Base-by-base conservation (phyloP, 1,284 basidiomycete species). In the Ganoderma lingzhi region DNA sequence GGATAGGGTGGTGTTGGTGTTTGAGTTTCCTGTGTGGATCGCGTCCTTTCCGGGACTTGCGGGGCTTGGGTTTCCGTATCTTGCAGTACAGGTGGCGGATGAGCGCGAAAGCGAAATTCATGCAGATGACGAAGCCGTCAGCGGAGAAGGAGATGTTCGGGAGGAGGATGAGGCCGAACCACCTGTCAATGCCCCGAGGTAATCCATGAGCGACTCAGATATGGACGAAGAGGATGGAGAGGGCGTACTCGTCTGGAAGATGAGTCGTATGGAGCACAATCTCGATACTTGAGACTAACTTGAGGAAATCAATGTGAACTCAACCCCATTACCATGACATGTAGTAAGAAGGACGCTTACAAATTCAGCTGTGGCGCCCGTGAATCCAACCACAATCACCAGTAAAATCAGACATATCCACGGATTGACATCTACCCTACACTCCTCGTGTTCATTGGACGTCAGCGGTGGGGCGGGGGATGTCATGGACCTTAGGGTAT, bases 311-410 rank as follows among this genome's bases (percentile, higher is more conserved):
- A n/a, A n/a, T 32, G 9, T 42, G 6, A 53, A 12, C 30, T 41
- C 6, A 39, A 32, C 12, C 23, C 17, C 12, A 23, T 14, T 2
- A 0, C 37, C 15, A 15, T 39, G 23, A 19, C 12, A 44, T 3
- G 37, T 23, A 3, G 5, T n/a, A 28, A 5, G 14, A 32, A 10
- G 3, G 2, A 45, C 19, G 81, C 84, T 74, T 73, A 91, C 90
- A 82, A 86, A 92, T 84, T 91, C 90, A 35, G 88, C 90, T 3
- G 91, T 92, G 30, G 84, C 82, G 42, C 86, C 89, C 87, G 90
- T 88, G 45, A 92, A 76, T 17, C 77, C 87, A 56, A 92, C 85
- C 28, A 85, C 85, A 39, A 88, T 61, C 2, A 81, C 59, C 2
- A 93, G 82, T 71, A 90, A 80, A 6, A 79, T 71, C 9, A 90